Evolutionary conservation across 208 protist species (phyloP).

Genomic region (Novymonas esmeraldas): DNA sequence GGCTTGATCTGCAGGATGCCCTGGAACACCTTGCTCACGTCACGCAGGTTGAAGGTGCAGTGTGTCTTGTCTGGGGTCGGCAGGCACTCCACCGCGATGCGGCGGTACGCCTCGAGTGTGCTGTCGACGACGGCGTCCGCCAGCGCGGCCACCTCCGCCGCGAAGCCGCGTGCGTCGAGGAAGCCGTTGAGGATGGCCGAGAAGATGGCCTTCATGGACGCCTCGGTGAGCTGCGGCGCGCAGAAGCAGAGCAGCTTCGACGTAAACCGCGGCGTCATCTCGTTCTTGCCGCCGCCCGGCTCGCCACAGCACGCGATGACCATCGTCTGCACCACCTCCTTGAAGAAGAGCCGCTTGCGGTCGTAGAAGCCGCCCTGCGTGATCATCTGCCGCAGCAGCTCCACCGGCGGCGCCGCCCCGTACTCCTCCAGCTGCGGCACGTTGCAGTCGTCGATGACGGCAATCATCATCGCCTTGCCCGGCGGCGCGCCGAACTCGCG

Average conservation of each 20-base stretch:
- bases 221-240: constrained; percentile 88
- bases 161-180: constrained; percentile 49
- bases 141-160: constrained; percentile 44
- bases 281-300: constrained; percentile 95
- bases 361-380: constrained; percentile 92
- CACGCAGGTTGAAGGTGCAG: constrained; percentile 99
- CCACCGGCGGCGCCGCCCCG: constrained; percentile 93
- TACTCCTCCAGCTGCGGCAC: constrained; percentile 95
- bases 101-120: constrained; percentile 94
- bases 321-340: constrained; percentile 90
- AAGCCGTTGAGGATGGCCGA: constrained; percentile 93
- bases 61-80: constrained; percentile 98
- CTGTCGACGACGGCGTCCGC: constrained; percentile 83
- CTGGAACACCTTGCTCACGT: constrained; percentile 97
- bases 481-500: constrained; percentile 81
- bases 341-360: constrained; percentile 92
- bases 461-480: constrained; percentile 86
- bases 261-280: constrained; percentile 91
- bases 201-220: constrained; percentile 93
- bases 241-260: constrained; percentile 92
- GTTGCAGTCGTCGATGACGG: constrained; percentile 96
- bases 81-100: constrained; percentile 91
- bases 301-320: constrained; percentile 92
- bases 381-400: constrained; percentile 94
- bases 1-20: constrained; percentile 92